Conservation (phyloP, 2,329 filamentous ascomycete genomes). For the Alternaria ethzedia region DNA sequence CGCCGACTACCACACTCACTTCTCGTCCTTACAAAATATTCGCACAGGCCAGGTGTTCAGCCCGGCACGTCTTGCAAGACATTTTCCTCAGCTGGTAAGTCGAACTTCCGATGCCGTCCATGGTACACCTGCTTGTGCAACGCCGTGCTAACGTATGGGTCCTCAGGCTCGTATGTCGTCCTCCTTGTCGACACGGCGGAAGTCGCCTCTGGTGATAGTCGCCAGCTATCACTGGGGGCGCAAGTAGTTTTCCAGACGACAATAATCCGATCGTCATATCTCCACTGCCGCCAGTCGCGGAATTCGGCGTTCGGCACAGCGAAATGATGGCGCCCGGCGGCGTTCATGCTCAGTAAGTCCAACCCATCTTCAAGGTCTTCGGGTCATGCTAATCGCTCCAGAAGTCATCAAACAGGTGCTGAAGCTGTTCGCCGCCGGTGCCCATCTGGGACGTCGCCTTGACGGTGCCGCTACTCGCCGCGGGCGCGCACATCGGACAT, state of each 20-base stretch:
- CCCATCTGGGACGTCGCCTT: neutral
- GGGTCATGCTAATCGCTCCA: neutral
- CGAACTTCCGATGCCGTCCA: neutral
- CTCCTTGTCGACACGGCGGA: neutral
- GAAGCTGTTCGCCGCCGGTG: neutral
- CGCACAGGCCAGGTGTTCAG: neutral
- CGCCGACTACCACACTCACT: neutral
- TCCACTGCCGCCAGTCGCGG: neutral
- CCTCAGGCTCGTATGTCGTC: neutral
- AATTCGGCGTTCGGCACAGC: neutral
- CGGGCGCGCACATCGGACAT: neutral
- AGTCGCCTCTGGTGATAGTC: neutral
- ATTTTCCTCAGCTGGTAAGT: neutral
- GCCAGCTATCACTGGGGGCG: neutral
- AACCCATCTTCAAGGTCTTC: neutral
- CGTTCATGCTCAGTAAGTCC: neutral
- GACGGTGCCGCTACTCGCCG: conserved; percentile 4
- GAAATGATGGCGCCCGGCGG: neutral
- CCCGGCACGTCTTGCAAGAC: neutral
- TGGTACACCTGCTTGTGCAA: neutral
- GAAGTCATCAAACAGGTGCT: neutral
- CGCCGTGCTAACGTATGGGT: neutral
- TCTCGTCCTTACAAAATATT: neutral
- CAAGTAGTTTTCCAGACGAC: neutral
- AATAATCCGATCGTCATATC: neutral